Evolutionary conservation across 495 filamentous ascomycete genomes (phyloP).

Genomic region (Aspergillus olivimuriae): DNA sequence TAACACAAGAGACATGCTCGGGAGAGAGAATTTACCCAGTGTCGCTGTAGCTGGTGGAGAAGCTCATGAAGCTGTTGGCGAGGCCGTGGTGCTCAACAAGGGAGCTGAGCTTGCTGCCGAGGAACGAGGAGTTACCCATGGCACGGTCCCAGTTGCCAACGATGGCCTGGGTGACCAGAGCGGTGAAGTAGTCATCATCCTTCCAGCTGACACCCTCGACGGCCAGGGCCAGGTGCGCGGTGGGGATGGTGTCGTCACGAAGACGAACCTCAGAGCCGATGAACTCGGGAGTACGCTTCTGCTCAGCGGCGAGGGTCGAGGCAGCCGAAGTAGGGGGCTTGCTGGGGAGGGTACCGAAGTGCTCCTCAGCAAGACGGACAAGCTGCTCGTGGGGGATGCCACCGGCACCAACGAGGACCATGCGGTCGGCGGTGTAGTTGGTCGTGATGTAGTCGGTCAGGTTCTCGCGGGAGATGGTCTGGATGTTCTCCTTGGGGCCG

Average conservation of each 20-base stretch:
- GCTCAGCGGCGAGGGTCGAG: slow-evolving; percentile 53
- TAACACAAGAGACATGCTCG: slow-evolving; percentile 4
- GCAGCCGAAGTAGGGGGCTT: slow-evolving; percentile 65
- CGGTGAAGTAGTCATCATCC: slow-evolving; percentile 98
- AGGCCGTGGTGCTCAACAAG: slow-evolving; percentile 89
- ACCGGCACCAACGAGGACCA: slow-evolving; percentile 95
- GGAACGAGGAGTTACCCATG: slow-evolving; percentile 92
- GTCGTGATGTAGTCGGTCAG: slow-evolving; percentile 93
- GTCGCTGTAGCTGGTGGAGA: slow-evolving; percentile 98
- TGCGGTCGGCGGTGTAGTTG: slow-evolving; percentile 99
- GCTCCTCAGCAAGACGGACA: slow-evolving; percentile 91
- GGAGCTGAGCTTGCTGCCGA: slow-evolving; percentile 94
- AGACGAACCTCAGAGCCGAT: slow-evolving; percentile 91
- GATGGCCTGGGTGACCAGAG: slow-evolving; percentile 93
- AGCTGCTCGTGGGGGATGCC: slow-evolving; percentile 90
- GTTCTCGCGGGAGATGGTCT: slow-evolving; percentile 86
- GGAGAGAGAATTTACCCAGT: slow-evolving; percentile 65
- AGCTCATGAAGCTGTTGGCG: slow-evolving; percentile 99
- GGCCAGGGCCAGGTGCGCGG: slow-evolving; percentile 96
- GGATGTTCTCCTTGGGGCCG: slow-evolving; percentile 96
- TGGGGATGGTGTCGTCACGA: slow-evolving; percentile 91
- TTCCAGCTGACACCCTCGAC: slow-evolving; percentile 99
- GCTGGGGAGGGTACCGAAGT: slow-evolving; percentile 75
- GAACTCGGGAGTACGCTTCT: slow-evolving; percentile 87
- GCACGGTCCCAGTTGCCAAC: slow-evolving; percentile 99